Percentiles rank a stretch among this genome's conserved stretches.
Conservation (phyloP, 805 yeast genomes). For the Candida schatavii region DNA sequence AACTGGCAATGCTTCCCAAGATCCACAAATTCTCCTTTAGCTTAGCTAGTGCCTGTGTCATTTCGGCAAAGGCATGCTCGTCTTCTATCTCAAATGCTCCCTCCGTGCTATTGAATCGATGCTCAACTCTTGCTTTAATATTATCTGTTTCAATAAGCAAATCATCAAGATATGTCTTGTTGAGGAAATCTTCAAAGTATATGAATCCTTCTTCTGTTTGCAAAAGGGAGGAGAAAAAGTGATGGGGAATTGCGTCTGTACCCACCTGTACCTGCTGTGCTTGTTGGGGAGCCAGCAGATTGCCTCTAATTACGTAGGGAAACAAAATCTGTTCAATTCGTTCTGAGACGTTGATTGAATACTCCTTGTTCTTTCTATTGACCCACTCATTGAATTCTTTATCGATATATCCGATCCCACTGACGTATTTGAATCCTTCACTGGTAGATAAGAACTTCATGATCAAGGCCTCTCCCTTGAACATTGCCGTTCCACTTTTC, state of each 20-base stretch:
- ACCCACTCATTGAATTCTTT: constrained; percentile 70
- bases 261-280: background rate
- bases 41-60: constrained; percentile 15
- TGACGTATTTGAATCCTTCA: constrained; percentile 65
- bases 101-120: background rate
- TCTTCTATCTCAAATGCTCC: background rate
- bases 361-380: constrained; percentile 41
- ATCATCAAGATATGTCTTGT: constrained; percentile 44
- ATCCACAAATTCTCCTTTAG: constrained; percentile 85
- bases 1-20: constrained; percentile 76
- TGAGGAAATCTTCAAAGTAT: constrained; percentile 41
- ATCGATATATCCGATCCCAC: constrained; percentile 57
- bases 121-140: constrained; percentile 6
- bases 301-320: constrained; percentile 19
- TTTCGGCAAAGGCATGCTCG: background rate
- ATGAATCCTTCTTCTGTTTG: constrained; percentile 78
- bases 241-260: constrained; percentile 43
- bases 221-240: constrained; percentile 78
- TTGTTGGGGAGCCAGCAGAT: background rate
- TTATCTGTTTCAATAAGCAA: constrained; percentile 33
- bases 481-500: background rate
- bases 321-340: constrained; percentile 23
- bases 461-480: constrained; percentile 45
- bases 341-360: constrained; percentile 48
- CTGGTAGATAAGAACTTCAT: constrained; percentile 63